Base-by-base conservation (phyloP, 2,329 filamentous ascomycete species). In the Monosporascus sp. region DNA sequence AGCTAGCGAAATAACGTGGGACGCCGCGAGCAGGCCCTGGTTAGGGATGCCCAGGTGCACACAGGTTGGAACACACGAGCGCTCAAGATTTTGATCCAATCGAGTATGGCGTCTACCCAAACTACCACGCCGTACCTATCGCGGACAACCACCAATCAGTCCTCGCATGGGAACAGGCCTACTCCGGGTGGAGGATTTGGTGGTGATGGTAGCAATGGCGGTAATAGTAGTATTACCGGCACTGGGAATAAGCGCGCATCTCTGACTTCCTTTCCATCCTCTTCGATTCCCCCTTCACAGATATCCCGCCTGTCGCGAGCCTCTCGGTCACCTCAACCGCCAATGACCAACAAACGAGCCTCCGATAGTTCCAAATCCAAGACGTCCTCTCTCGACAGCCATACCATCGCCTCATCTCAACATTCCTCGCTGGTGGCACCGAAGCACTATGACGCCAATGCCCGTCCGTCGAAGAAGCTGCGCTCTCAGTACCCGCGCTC, bases 401-500 rank as follows among this genome's bases (percentile, higher is more conserved):
- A 70, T 39, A 82, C 78, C 59, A 80, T 76, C 35, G 71, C 76
- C 24, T 81, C 81, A 35, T 74, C 80, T 56, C 76, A 87, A 65
- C 75, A 88, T 71, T 78, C 86, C 61, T 79, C 82, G 41, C 67
- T 88, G 55, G 78, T 81, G 57, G 73, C 71, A 56, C 70, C 78
- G 54, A 72, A 77, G 60, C 70, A 78, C 69, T 62, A 77, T 67
- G 72, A 83, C 67, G 71, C 77, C 55, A 72, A 78, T 57, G 73
- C 76, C 37, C 75, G 77, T 51, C 77, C 78, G 5, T 70, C 74
- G 18, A 78, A 80, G 62, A 83, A 79, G 65, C 72, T 87, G 66
- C 86, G 83, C 53, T 88, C 88, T 20, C 88, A 91, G 64, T 92
- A 91, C 65, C 88, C 88, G 17, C 78, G 84, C n/a, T 79, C 86